phyloP scores from a whole-genome alignment of 345 rosid species.

The Dipteronia dyeriana region DNA sequence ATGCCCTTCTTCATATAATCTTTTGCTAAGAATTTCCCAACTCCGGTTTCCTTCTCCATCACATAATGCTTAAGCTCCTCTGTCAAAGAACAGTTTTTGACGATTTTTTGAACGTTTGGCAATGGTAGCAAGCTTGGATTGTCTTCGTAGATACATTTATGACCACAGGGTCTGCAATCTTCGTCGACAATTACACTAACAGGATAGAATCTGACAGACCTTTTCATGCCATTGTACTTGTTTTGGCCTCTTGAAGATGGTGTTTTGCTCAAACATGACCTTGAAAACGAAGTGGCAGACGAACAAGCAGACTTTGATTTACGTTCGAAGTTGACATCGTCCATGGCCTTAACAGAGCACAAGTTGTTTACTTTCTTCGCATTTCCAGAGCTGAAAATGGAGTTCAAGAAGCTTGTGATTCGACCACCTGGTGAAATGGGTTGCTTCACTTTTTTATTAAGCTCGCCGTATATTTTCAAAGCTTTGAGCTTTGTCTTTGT shows the following conservation, averaged over 20 bases:
- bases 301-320: conserved; percentile 53
- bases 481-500: conserved; percentile 56
- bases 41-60: conserved; percentile 18
- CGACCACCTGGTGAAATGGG: conserved; percentile 81
- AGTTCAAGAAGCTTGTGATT: conserved; percentile 66
- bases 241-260: conserved; percentile 30
- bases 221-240: conserved; percentile 36
- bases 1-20: conserved; percentile 30
- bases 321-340: conserved; percentile 57
- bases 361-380: conserved; percentile 66
- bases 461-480: conserved; percentile 51
- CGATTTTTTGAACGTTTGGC: conserved; percentile 14
- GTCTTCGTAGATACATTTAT: conserved; percentile 42
- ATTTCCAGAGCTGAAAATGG: conserved; percentile 65
- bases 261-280: conserved; percentile 63
- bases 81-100: conserved; percentile 19
- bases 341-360: conserved; percentile 60
- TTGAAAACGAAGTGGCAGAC: conserved; percentile 55
- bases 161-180: conserved; percentile 62
- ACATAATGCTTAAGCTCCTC: conserved; percentile 29
- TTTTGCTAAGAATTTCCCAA: conserved; percentile 5
- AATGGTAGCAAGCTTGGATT: conserved; percentile 43
- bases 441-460: conserved; percentile 73
- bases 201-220: conserved; percentile 67
- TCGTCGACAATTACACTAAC: conserved; percentile 66